Evolutionary conservation across 768 basidiomycete genomes (phyloP), one percentile per base, ranked within the genome.

Genomic region (Russula brevipes): DNA sequence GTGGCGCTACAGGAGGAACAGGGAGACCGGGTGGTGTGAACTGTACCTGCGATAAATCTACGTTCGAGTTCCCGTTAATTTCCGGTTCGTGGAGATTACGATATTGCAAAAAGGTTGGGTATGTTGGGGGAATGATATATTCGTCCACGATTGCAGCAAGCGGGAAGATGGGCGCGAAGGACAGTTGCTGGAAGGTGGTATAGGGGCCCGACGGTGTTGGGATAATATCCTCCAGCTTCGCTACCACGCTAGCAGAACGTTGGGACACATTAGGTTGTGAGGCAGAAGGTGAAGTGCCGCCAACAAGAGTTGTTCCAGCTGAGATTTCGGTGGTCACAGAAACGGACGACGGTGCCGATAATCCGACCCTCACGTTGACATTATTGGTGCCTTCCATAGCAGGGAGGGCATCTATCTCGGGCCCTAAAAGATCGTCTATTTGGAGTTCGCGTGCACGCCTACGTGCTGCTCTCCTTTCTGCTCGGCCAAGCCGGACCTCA

Each of bases 51-150:
- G 84, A 75, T 51, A 83, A 75, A 71, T 85, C 82, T 50, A 75
- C 74, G 42, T 63, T 69, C 64, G 73, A 72, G 54, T 70, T 77
- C 56, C 78, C 78, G 36, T 77, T 74, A 30, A 72, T 75, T 59
- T 84, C 82, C 6, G 82, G 80, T 72, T 91, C 91, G 67, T 86
- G 76, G 64, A 81, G 76, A 17, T 77, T 78, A 46, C 87, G 82
- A 71, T 92, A 89, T 49, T 84, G 80, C 63, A 91, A 74, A 74
- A 93, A 91, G 46, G 85, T 80, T 12, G 85, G 82, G 74, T 96
- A 96, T 64, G 91, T 91, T 0, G 93, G 93, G 8, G 93, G 93
- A 56, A 96, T 96, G 61, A 92, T 83, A 73, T 91, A 96, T 46
- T 94, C 91, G 70, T 94, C 90, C 35, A 92, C 89, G 58, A 96